A percentile compares a stretch with the other conserved stretches of the same genome.
Conservation (phyloP, 306 rosid genomes). For the Acacia crassicarpa region DNA sequence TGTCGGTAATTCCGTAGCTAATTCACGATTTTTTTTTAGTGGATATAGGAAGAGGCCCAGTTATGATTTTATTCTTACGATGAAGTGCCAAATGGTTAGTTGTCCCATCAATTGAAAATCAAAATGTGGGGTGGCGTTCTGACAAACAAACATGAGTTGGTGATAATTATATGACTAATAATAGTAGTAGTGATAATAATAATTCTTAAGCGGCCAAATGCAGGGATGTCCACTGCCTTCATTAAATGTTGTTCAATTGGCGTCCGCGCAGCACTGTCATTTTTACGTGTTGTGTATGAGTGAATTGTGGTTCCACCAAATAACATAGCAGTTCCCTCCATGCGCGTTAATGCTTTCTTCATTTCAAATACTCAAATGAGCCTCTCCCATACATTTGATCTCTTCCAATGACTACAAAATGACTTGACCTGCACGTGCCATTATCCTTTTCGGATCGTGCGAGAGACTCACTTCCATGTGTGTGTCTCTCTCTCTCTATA, state of each 20-base stretch:
- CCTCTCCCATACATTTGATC: neutral
- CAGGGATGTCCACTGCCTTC: neutral
- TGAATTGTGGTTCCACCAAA: neutral
- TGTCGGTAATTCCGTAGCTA: too few species aligned
- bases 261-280: neutral
- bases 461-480: neutral
- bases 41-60: neutral
- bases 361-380: neutral
- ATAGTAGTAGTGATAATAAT: neutral
- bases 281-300: neutral
- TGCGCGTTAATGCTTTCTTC: neutral
- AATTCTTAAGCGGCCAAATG: neutral
- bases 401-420: neutral
- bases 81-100: neutral
- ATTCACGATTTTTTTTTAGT: too few species aligned
- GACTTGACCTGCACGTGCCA: slow-evolving; percentile 4
- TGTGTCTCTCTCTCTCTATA: neutral
- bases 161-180: neutral
- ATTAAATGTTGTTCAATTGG: neutral
- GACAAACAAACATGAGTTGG: slow-evolving; percentile 2
- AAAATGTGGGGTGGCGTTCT: neutral
- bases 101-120: neutral
- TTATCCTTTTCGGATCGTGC: neutral
- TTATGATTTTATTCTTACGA: neutral
- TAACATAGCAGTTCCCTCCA: neutral